Conservation (phyloP, 2,329 filamentous ascomycete species). For the Colletotrichum eleusines region DNA sequence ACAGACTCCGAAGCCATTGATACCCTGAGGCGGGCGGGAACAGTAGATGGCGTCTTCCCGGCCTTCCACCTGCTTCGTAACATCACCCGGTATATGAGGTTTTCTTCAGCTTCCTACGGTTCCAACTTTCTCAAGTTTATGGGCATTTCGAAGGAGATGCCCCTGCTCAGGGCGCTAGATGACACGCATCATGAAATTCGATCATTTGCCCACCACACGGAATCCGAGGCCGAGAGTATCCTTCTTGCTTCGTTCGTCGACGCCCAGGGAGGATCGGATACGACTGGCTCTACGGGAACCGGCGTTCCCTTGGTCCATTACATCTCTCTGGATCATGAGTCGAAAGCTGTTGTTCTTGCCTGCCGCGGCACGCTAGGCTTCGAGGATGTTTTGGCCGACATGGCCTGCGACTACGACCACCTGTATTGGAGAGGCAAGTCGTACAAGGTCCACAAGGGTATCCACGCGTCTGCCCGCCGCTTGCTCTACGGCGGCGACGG, state of each 20-base stretch:
- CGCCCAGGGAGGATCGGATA: slow-evolving; percentile 74
- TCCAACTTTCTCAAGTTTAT: slow-evolving; percentile 72
- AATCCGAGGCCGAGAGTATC: slow-evolving; percentile 68
- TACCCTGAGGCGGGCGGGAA: slow-evolving; percentile 64
- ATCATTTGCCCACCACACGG: slow-evolving; percentile 73
- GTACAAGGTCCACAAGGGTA: slow-evolving; percentile 80
- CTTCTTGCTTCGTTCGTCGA: slow-evolving; percentile 79
- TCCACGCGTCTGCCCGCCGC: slow-evolving; percentile 77
- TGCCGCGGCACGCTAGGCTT: slow-evolving; percentile 80
- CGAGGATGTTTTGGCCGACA: slow-evolving; percentile 78
- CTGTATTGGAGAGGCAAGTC: slow-evolving; percentile 71
- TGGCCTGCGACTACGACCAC: slow-evolving; percentile 80
- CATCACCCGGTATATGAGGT: slow-evolving; percentile 74
- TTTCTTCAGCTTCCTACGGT: slow-evolving; percentile 75
- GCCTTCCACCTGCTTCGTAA: slow-evolving; percentile 70
- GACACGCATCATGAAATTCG: slow-evolving; percentile 70
- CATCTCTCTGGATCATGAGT: slow-evolving; percentile 77
- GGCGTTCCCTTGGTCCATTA: slow-evolving; percentile 80
- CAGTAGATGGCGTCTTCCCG: slow-evolving; percentile 70
- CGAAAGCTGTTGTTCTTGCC: slow-evolving; percentile 78
- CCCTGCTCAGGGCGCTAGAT: slow-evolving; percentile 55
- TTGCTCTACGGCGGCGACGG: slow-evolving; percentile 76
- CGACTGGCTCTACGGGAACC: slow-evolving; percentile 72
- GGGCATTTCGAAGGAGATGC: slow-evolving; percentile 68
- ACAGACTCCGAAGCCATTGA: slow-evolving; percentile 61